Conservation (phyloP, 257 asterid species). For the Pogostemon cablin region DNA sequence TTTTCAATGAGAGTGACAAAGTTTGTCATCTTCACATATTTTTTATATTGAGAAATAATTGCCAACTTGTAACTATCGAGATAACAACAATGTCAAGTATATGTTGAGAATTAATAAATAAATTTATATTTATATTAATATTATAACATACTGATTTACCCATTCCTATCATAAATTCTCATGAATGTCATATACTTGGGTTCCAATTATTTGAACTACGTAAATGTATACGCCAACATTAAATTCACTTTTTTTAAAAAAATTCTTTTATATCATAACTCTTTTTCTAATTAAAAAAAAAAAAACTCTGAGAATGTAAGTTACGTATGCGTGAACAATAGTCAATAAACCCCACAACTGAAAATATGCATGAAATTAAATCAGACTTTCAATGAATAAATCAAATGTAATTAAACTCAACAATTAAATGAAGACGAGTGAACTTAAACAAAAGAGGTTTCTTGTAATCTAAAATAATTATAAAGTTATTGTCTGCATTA, state of each 20-base stretch:
- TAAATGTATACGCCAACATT: too few relatives aligned
- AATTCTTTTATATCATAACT: too few relatives aligned
- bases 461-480: background rate
- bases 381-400: background rate
- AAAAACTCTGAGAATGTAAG: too few relatives aligned
- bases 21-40: slow-evolving; percentile 13
- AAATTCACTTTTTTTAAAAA: too few relatives aligned
- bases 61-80: background rate
- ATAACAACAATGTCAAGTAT: slow-evolving; percentile 3
- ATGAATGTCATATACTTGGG: too few relatives aligned
- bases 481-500: background rate
- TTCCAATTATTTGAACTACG: too few relatives aligned
- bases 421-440: background rate
- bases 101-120: background rate
- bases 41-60: slow-evolving; percentile 21
- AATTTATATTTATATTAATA: too few relatives aligned
- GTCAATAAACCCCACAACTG: background rate
- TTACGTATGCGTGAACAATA: too few relatives aligned
- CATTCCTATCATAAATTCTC: too few relatives aligned
- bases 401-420: background rate
- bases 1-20: slow-evolving; percentile 22
- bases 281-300: too few relatives aligned
- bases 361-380: background rate
- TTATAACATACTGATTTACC: too few relatives aligned
- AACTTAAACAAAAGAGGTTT: background rate